Conservation (phyloP, 805 yeast genomes). For the Jamesozyma lodderae region DNA sequence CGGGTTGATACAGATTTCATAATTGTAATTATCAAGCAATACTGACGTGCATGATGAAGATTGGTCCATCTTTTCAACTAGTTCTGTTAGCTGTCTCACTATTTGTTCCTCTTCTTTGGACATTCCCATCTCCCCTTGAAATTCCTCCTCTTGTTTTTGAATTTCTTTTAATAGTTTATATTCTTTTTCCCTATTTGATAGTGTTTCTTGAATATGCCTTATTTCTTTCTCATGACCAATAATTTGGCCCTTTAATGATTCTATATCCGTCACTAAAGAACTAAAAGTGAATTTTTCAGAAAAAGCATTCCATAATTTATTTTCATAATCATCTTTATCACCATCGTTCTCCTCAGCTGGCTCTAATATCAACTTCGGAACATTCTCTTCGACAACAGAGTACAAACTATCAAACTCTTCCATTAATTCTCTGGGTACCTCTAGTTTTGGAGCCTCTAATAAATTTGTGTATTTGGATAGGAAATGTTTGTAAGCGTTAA, state of each 20-base stretch:
- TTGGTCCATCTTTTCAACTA: slow-evolving; percentile 8
- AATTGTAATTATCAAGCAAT: slow-evolving; percentile 17
- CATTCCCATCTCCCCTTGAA: background rate
- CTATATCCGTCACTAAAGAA: slow-evolving; percentile 2
- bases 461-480: slow-evolving; percentile 11
- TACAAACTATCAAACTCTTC: slow-evolving; percentile 10
- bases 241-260: slow-evolving; percentile 10
- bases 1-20: slow-evolving; percentile 18
- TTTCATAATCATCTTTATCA: background rate
- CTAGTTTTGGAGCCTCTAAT: slow-evolving; percentile 1
- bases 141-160: background rate
- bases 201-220: background rate
- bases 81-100: slow-evolving; percentile 6
- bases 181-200: slow-evolving; percentile 3
- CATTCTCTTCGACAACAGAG: slow-evolving; percentile 10
- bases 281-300: background rate
- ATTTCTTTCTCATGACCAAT: slow-evolving; percentile 5
- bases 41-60: background rate
- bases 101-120: slow-evolving; percentile 2
- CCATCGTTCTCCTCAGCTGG: slow-evolving; percentile 1
- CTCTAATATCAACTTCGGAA: slow-evolving; percentile 9
- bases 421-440: slow-evolving; percentile 10
- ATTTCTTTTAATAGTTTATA: slow-evolving; percentile 1
- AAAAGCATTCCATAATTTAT: background rate
- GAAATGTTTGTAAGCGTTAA: slow-evolving; percentile 33